Evolutionary conservation across 352 stramenopile genomes (phyloP).

Genomic region (Lagenidium giganteum): DNA sequence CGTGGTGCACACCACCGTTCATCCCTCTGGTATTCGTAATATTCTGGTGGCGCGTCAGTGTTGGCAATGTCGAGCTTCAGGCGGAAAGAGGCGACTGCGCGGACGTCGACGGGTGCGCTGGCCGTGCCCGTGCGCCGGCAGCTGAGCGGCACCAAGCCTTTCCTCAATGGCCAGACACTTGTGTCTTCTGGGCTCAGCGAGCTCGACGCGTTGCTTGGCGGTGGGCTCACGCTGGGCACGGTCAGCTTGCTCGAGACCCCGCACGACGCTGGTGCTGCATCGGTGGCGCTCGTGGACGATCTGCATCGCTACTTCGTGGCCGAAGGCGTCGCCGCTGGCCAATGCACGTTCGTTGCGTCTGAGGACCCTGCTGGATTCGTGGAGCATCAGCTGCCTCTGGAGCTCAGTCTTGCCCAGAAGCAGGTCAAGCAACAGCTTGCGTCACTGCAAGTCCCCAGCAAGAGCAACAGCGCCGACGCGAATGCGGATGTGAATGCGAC

Average conservation of each 20-base stretch:
- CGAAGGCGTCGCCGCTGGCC: constrained; percentile 40
- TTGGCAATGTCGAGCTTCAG: too few relatives aligned
- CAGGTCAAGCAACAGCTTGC: constrained; percentile 56
- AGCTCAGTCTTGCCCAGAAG: constrained; percentile 62
- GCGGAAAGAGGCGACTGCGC: too few relatives aligned
- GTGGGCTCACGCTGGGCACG: constrained; percentile 45
- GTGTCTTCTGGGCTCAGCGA: constrained; percentile 46
- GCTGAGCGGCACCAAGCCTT: constrained; percentile 50
- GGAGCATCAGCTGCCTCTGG: constrained; percentile 35
- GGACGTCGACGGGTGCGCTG: neutral
- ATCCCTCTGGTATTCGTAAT: too few relatives aligned
- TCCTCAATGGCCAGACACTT: constrained; percentile 62
- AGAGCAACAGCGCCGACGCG: neutral
- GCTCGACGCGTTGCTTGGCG: constrained; percentile 48
- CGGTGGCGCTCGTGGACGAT: constrained; percentile 32
- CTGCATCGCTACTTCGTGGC: constrained; percentile 63
- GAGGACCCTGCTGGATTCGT: constrained; percentile 36
- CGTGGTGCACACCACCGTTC: too few relatives aligned
- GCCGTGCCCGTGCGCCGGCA: neutral
- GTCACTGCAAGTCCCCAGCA: constrained; percentile 2
- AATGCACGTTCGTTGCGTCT: constrained; percentile 28
- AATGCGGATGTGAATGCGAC: too few relatives aligned
- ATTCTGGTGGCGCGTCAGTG: too few relatives aligned
- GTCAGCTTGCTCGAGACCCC: constrained; percentile 44
- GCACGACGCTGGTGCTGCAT: constrained; percentile 14